Conservation (phyloP, 2,329 filamentous ascomycete genomes). For the Xylariaceae sp. region DNA sequence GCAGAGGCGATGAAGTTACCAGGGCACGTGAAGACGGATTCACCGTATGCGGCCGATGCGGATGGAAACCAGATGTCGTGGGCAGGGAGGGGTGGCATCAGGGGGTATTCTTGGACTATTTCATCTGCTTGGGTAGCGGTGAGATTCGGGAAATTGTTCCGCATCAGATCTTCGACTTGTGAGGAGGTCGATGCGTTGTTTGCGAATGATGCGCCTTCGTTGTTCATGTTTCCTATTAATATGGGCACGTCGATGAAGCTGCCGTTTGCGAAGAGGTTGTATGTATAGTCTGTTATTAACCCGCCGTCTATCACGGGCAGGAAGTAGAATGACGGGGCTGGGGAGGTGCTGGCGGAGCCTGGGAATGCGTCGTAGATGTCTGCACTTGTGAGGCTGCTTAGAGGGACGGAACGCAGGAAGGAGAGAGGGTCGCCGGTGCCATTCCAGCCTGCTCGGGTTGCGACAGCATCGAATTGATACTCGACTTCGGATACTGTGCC, state of each 20-base stretch:
- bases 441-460: slow-evolving; percentile 37
- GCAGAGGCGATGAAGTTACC: slow-evolving; percentile 35
- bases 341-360: slow-evolving; percentile 28
- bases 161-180: slow-evolving; percentile 40
- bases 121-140: slow-evolving; percentile 33
- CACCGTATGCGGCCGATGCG: slow-evolving; percentile 36
- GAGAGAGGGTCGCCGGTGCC: slow-evolving; percentile 33
- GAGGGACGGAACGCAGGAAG: slow-evolving; percentile 41
- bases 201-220: slow-evolving; percentile 48
- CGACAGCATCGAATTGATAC: slow-evolving; percentile 44
- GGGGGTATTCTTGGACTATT: slow-evolving; percentile 41
- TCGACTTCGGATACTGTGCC: slow-evolving; percentile 43
- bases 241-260: slow-evolving; percentile 44
- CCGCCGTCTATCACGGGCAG: slow-evolving; percentile 49
- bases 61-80: slow-evolving; percentile 43
- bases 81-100: slow-evolving; percentile 32
- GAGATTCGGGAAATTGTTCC: slow-evolving; percentile 47
- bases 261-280: slow-evolving; percentile 38
- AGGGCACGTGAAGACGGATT: slow-evolving; percentile 41
- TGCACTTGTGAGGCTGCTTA: slow-evolving; percentile 37
- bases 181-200: slow-evolving; percentile 34
- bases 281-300: slow-evolving; percentile 42
- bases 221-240: slow-evolving; percentile 38
- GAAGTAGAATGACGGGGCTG: slow-evolving; percentile 47
- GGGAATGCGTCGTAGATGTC: slow-evolving; percentile 42